A percentile compares a stretch with the other conserved stretches of the same genome.
Evolutionary conservation across 1,139 yeast species (phyloP).

Genomic region (Saccharomycopsis hybrid): DNA sequence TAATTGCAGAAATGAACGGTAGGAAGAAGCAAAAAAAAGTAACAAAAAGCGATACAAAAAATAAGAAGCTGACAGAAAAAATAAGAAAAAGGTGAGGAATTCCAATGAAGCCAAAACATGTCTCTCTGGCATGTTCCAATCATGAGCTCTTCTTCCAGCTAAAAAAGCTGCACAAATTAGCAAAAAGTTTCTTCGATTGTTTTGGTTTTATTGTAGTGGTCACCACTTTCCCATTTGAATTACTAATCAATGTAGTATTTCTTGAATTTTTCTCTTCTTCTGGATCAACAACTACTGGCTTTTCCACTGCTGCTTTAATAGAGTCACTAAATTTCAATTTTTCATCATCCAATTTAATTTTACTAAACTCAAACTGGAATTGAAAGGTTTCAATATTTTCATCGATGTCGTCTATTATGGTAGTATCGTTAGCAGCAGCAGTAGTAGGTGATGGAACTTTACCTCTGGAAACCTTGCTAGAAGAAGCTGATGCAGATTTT

Average conservation of each 20-base stretch:
- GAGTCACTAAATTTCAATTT: slow-evolving; percentile 17
- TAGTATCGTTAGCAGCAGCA: neutral
- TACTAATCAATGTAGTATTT: slow-evolving; percentile 18
- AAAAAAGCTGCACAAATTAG: slow-evolving; percentile 1
- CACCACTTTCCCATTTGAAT: slow-evolving; percentile 11
- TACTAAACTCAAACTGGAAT: slow-evolving; percentile 20
- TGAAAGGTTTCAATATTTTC: slow-evolving; percentile 14
- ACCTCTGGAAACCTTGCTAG: too few relatives aligned
- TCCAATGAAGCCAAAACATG: too few relatives aligned
- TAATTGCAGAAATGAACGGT: too few relatives aligned
- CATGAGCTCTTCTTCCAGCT: too few relatives aligned
- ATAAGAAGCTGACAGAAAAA: too few relatives aligned
- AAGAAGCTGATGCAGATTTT: too few relatives aligned
- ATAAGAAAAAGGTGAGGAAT: too few relatives aligned
- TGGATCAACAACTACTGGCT: slow-evolving; percentile 7
- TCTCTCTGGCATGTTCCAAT: too few relatives aligned
- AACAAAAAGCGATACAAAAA: too few relatives aligned
- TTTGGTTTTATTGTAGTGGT: slow-evolving; percentile 17
- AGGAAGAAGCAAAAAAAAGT: too few relatives aligned
- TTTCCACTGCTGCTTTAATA: slow-evolving; percentile 1
- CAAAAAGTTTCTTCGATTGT: slow-evolving; percentile 9
- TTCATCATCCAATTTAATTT: slow-evolving; percentile 17
- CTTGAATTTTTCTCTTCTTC: neutral
- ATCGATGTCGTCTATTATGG: slow-evolving; percentile 5
- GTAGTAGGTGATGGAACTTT: neutral